Evolutionary conservation across 2,329 filamentous ascomycete species (phyloP), one percentile per base, ranked within the genome.

Genomic region (Amauroascus verrucosus): DNA sequence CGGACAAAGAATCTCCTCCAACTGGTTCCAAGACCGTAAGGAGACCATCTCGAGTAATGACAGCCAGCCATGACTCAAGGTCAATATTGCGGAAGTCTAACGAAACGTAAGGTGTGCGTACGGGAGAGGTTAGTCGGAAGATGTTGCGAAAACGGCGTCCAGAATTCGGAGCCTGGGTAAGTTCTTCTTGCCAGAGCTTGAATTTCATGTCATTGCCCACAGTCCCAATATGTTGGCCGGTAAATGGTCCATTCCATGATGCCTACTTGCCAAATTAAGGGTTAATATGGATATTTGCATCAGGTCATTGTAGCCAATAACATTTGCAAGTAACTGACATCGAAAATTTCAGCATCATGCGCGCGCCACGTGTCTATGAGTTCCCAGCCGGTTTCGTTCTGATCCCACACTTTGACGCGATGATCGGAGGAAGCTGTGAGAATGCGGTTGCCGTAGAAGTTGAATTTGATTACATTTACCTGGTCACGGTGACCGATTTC

Each of bases 181-280:
- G 83, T 69, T 96, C 88, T 72, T 96, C 91, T 56, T 86, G 84
- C 91, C 91, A 97, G 59, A 97, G 77, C 66, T 89, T 88, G 74
- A 94, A 88, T 67, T 84, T 84, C 63, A 91, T 88, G 63, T 96
- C 91, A 63, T 91, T 86, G 58, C 87, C 88, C 56, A 96, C 85
- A 51, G 86, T 95, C 54, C 85, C 90, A 61, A 97, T 76, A 62
- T 95, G 81, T 65, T 93, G 88, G 60, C 93, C 93, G 56, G 93
- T 83, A 58, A 87, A 91, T 0, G 89, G 86, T 0, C 89, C 88
- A 54, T 95, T 86, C 90, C 91, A 97, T 76, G 93, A 88, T 52
- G 95, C 83, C 87, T 91, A 64, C 47, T 45, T 16, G 24, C 43
- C 24, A 54, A 33, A 41, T 8, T n/a, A 18, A 9, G 3, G 30